A percentile compares a stretch with the other conserved stretches of the same genome.
Evolutionary conservation across 345 rosid genomes (phyloP).

Genomic region (Eutrema japonicum): DNA sequence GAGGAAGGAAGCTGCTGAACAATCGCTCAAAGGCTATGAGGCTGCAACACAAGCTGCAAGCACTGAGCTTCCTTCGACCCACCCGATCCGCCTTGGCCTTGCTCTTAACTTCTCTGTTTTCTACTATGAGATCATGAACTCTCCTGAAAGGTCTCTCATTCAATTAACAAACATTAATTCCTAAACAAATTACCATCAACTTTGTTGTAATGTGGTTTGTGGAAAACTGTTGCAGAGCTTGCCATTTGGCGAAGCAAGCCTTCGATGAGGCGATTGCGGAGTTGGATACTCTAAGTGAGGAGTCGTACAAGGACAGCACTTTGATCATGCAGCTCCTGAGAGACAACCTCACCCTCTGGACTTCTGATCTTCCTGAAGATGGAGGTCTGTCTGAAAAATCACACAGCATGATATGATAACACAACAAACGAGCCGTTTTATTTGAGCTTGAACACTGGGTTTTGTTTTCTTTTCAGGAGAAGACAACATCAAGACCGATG

Average conservation of each 20-base stretch:
- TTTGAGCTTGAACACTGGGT: not conserved
- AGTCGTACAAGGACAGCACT: slow-evolving; percentile 98
- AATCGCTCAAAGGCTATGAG: slow-evolving; percentile 93
- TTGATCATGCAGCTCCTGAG: slow-evolving; percentile 97
- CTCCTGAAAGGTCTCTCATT: slow-evolving; percentile 83
- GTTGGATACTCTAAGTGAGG: slow-evolving; percentile 93
- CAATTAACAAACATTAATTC: not conserved
- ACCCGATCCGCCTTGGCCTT: slow-evolving; percentile 97
- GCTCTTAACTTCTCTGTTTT: slow-evolving; percentile 99
- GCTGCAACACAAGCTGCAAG: slow-evolving; percentile 91
- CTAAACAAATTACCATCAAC: not conserved
- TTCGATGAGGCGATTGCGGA: slow-evolving; percentile 98
- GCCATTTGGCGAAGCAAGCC: slow-evolving; percentile 98
- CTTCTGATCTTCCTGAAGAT: slow-evolving; percentile 99
- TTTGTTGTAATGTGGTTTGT: slow-evolving; percentile 21
- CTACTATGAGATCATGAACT: slow-evolving; percentile 98
- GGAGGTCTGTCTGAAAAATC: slow-evolving; percentile 60
- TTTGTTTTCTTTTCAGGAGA: slow-evolving; percentile 60
- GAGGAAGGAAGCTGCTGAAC: slow-evolving; percentile 91
- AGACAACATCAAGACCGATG: slow-evolving; percentile 72
- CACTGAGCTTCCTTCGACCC: slow-evolving; percentile 94
- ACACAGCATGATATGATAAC: not conserved
- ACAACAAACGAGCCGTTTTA: not conserved
- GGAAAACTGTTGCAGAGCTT: slow-evolving; percentile 65
- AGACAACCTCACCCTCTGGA: slow-evolving; percentile 99